Evolutionary conservation across 441 rosid species (phyloP).

Genomic region (Dalechampia spathulata): DNA sequence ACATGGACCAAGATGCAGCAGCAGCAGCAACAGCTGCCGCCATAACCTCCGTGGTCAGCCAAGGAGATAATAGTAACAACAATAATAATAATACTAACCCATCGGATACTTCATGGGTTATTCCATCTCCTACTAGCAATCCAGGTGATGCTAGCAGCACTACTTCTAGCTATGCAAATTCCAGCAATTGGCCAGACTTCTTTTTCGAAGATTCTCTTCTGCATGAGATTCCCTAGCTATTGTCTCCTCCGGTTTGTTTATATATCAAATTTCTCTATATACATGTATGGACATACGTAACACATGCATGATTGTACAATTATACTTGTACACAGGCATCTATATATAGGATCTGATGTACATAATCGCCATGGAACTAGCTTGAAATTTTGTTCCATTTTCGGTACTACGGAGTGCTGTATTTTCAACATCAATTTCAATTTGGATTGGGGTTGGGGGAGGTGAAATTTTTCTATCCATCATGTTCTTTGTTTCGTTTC

Average conservation of each 20-base stretch:
- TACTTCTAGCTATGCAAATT: slow-evolving; percentile 48
- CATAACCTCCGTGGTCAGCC: slow-evolving; percentile 29
- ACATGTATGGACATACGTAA: no score
- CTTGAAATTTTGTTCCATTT: slow-evolving; percentile 8
- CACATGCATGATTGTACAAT: background rate
- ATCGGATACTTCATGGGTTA: slow-evolving; percentile 39
- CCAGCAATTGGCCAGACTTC: slow-evolving; percentile 54
- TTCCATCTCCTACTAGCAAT: slow-evolving; percentile 43
- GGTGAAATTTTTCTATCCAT: background rate
- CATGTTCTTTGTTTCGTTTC: no score
- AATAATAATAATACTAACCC: slow-evolving; percentile 14
- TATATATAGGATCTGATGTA: background rate
- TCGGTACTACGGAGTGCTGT: background rate
- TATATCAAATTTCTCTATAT: no score
- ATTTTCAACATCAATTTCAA: background rate
- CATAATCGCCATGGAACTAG: background rate
- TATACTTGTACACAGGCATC: background rate
- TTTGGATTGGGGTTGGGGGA: background rate
- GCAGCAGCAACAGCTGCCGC: no score
- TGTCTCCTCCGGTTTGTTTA: no score
- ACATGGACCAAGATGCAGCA: slow-evolving; percentile 23
- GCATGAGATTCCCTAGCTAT: slow-evolving; percentile 40
- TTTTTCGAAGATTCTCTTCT: slow-evolving; percentile 46
- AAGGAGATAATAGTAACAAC: slow-evolving; percentile 17
- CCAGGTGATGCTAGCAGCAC: slow-evolving; percentile 47